phyloP scores from a whole-genome alignment of 768 basidiomycete species.

The Butyriboletus loyo region DNA sequence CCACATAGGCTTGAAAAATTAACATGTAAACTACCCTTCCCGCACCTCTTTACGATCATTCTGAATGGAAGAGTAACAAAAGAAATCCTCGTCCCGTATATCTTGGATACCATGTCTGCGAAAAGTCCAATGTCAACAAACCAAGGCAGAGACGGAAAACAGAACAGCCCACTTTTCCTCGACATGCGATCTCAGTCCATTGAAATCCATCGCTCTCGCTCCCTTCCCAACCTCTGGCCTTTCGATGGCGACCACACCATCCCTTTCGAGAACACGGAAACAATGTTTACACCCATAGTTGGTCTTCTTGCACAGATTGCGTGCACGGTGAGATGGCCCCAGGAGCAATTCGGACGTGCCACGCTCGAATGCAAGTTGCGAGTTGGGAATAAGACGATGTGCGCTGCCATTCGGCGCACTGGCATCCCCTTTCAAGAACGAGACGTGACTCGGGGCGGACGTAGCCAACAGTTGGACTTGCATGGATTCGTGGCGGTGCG shows the following conservation, averaged over 20 bases:
- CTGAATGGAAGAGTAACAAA: conserved; percentile 18
- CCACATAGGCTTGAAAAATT: not conserved
- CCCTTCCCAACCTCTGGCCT: not conserved
- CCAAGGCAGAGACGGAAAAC: not conserved
- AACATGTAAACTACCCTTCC: not conserved
- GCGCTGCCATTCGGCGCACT: too few species aligned
- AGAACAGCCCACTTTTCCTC: conserved; percentile 51
- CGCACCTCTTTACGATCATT: too few species aligned
- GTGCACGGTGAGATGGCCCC: conserved; percentile 18
- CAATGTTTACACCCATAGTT: conserved; percentile 59
- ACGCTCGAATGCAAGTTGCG: conserved; percentile 18
- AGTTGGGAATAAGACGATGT: rapidly evolving
- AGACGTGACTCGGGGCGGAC: rapidly evolving
- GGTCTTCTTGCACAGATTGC: conserved; percentile 31
- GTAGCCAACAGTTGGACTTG: conserved; percentile 33
- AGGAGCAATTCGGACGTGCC: conserved; percentile 23
- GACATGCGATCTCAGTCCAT: conserved; percentile 60
- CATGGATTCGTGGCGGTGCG: conserved; percentile 60
- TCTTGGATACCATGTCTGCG: conserved; percentile 47
- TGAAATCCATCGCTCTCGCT: conserved; percentile 41
- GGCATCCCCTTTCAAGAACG: not conserved
- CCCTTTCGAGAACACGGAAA: conserved; percentile 1
- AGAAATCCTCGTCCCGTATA: conserved; percentile 56
- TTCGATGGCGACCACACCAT: not conserved
- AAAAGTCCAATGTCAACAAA: conserved; percentile 5